phyloP scores from a whole-genome alignment of 208 protist species.

The Borovskyia barvae region DNA sequence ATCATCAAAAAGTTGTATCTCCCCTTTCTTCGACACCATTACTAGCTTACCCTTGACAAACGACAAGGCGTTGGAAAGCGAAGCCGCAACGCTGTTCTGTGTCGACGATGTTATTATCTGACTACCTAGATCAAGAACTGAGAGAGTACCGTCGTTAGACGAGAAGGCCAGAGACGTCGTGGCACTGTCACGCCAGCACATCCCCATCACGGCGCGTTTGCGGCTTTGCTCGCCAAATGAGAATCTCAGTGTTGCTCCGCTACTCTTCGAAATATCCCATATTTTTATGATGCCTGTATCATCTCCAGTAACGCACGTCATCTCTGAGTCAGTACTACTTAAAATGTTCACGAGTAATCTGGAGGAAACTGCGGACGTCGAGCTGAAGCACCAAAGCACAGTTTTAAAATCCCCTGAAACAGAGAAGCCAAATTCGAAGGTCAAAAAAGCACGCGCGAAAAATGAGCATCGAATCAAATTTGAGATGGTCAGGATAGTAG shows the following conservation, averaged over 20 bases:
- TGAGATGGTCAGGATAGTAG: neutral
- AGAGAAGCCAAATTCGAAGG: neutral
- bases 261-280: constrained; percentile 78
- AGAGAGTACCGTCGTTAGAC: constrained; percentile 58
- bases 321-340: no score
- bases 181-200: constrained; percentile 72
- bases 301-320: constrained; percentile 83
- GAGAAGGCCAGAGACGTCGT: constrained; percentile 63
- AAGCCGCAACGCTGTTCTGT: constrained; percentile 39
- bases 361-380: neutral
- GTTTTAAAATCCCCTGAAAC: neutral
- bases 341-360: no score
- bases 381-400: neutral
- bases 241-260: constrained; percentile 59
- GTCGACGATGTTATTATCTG: constrained; percentile 25
- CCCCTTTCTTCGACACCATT: constrained; percentile 46
- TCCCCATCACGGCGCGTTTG: constrained; percentile 54
- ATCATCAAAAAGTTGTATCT: constrained; percentile 34
- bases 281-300: constrained; percentile 83
- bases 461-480: neutral
- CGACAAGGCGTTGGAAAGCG: constrained; percentile 53
- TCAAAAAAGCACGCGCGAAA: constrained; percentile 5
- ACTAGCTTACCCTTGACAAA: constrained; percentile 62
- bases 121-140: constrained; percentile 41
- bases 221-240: constrained; percentile 70